Evolutionary conservation across 768 basidiomycete genomes (phyloP).

Genomic region (Serendipita indica): DNA sequence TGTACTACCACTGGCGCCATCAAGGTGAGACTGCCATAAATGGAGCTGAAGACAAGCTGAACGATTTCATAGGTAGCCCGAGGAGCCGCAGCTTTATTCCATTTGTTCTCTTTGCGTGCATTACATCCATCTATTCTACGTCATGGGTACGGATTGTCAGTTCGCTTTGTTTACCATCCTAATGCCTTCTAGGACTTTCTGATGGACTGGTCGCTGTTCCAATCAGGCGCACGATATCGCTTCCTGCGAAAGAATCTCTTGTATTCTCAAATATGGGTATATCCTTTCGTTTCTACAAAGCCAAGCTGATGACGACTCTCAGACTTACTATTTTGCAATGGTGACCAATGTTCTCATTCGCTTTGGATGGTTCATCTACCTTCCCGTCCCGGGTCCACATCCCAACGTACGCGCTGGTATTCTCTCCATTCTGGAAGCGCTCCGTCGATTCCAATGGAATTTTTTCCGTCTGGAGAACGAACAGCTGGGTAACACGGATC

Average conservation of each 20-base stretch:
- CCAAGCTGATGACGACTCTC: not conserved
- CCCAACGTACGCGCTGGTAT: constrained; percentile 49
- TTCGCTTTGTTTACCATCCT: not conserved
- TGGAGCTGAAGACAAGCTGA: not conserved
- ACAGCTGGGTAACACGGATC: constrained; percentile 84
- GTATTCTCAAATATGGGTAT: constrained; percentile 48
- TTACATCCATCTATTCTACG: constrained; percentile 55
- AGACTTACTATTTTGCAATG: constrained; percentile 70
- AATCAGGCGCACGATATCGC: constrained; percentile 37
- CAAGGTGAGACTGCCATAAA: constrained; percentile 27
- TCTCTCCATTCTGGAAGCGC: constrained; percentile 54
- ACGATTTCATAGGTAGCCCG: constrained; percentile 20
- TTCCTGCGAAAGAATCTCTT: constrained; percentile 62
- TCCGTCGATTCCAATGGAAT: constrained; percentile 83
- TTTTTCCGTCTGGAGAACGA: constrained; percentile 83
- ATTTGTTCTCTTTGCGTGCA: constrained; percentile 49
- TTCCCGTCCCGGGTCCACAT: constrained; percentile 37
- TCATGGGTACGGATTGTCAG: constrained; percentile 54
- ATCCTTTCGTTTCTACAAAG: not conserved
- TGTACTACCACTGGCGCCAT: constrained; percentile 69
- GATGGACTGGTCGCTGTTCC: constrained; percentile 85
- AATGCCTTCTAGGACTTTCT: constrained; percentile 46
- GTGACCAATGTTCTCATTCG: constrained; percentile 62
- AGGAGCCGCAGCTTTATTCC: constrained; percentile 41
- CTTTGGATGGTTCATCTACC: constrained; percentile 72